phyloP scores from a whole-genome alignment of 2,329 filamentous ascomycete genomes.

The Cladophialophora carrionii region DNA sequence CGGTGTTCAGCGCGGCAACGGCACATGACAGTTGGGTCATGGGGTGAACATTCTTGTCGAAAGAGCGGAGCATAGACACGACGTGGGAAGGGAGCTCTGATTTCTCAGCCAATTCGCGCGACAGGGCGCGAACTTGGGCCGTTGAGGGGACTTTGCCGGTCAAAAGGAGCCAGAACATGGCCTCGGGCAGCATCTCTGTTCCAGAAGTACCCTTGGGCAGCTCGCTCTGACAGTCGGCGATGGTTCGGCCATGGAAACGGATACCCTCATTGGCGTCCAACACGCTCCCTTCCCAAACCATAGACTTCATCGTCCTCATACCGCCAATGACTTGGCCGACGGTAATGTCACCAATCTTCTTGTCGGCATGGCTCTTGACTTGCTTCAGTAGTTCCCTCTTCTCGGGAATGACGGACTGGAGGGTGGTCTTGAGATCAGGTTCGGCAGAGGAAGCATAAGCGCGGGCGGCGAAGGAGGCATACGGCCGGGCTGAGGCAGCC shows the following conservation, averaged over 20 bases:
- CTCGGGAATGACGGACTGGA: constrained; percentile 81
- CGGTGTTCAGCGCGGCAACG: constrained; percentile 93
- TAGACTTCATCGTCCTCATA: constrained; percentile 96
- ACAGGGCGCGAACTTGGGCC: constrained; percentile 78
- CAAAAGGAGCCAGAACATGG: constrained; percentile 99
- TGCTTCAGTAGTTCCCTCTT: constrained; percentile 93
- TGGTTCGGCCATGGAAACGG: constrained; percentile 94
- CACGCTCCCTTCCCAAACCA: constrained; percentile 98
- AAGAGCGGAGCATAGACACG: constrained; percentile 82
- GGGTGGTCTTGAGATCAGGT: constrained; percentile 84
- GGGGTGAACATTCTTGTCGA: constrained; percentile 87
- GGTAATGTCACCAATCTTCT: constrained; percentile 88
- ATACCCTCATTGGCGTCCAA: constrained; percentile 97
- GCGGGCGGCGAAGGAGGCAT: constrained; percentile 45
- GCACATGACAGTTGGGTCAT: constrained; percentile 98
- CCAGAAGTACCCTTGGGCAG: constrained; percentile 90
- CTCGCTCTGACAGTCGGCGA: constrained; percentile 94
- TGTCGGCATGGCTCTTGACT: constrained; percentile 82
- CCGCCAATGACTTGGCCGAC: constrained; percentile 92
- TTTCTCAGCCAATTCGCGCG: constrained; percentile 83
- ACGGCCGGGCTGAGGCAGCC: constrained; percentile 25
- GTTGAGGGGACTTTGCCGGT: constrained; percentile 89
- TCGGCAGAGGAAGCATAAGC: constrained; percentile 76
- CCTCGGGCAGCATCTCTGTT: constrained; percentile 96
- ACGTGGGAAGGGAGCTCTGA: constrained; percentile 81